Conservation (phyloP, 2,329 filamentous ascomycete species). For the Fusarium equiseti region DNA sequence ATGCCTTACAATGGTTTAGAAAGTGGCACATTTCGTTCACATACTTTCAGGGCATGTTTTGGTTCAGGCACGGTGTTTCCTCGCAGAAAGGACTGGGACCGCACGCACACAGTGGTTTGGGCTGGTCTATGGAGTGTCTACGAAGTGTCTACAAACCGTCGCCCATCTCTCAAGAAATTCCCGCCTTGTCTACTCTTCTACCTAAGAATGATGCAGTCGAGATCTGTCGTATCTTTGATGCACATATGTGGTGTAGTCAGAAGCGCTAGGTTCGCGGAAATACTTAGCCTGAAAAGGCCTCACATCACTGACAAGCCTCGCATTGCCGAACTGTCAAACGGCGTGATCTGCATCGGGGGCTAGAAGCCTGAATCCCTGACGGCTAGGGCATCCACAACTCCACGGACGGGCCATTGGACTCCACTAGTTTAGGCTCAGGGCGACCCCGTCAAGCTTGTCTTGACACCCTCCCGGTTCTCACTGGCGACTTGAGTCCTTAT, state of each 20-base stretch:
- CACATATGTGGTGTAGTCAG: not conserved
- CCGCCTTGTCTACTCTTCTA: not conserved
- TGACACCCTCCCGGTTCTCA: slow-evolving; percentile 38
- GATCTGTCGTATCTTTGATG: not conserved
- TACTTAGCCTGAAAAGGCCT: slow-evolving; percentile 27
- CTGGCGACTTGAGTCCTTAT: slow-evolving; percentile 33
- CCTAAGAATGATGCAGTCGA: not conserved
- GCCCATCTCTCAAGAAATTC: not conserved
- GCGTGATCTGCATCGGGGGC: slow-evolving; percentile 49
- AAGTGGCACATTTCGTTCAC: not conserved
- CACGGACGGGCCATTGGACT: slow-evolving; percentile 23
- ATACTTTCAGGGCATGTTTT: not conserved
- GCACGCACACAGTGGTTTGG: not conserved
- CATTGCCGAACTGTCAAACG: slow-evolving; percentile 49
- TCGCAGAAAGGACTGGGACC: not conserved
- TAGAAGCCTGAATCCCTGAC: slow-evolving; percentile 47
- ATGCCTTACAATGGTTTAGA: not conserved
- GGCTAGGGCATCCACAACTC: slow-evolving; percentile 39
- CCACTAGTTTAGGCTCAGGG: slow-evolving; percentile 44
- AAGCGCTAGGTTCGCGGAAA: slow-evolving; percentile 11
- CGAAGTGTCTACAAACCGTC: not conserved
- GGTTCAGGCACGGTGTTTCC: not conserved
- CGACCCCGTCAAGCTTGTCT: slow-evolving; percentile 43
- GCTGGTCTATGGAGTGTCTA: not conserved
- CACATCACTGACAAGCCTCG: slow-evolving; percentile 20